These are phyloP conservation scores for Wakefieldia striispora DNA, from an alignment of 768 basidiomycete genomes.

Conservation along the genomic window DNA sequence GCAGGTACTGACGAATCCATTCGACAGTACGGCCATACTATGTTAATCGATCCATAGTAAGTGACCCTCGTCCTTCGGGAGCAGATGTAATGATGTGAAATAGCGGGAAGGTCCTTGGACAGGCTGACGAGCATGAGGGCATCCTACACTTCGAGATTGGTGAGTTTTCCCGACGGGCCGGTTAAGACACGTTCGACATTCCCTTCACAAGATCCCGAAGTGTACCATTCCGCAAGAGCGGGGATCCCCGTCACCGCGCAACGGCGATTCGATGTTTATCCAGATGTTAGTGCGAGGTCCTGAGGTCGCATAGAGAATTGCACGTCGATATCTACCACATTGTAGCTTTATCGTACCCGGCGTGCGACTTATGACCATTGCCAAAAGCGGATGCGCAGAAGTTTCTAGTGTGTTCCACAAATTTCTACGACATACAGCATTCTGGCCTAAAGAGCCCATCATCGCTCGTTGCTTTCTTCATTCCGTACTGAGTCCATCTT, in stretches of 20 bases:
- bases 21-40: conserved; percentile 81
- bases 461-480: conserved; percentile 13
- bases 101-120: conserved; percentile 73
- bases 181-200: background rate
- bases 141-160: conserved; percentile 83
- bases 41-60: conserved; percentile 88
- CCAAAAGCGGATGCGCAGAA: conserved; percentile 25
- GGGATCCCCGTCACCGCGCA: conserved; percentile 93
- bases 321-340: background rate
- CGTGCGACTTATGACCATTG: background rate
- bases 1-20: background rate
- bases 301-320: background rate
- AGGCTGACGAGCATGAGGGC: conserved; percentile 74
- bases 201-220: conserved; percentile 57
- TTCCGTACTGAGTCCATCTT: conserved; percentile 3
- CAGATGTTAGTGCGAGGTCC: conserved; percentile 53
- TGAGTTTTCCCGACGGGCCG: conserved; percentile 36
- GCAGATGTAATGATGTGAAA: background rate
- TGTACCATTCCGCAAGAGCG: conserved; percentile 62
- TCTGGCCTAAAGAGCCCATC: conserved; percentile 23
- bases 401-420: conserved; percentile 35
- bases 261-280: conserved; percentile 90
- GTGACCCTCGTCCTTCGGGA: conserved; percentile 23
- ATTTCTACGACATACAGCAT: conserved; percentile 32
- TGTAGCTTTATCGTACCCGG: background rate